Conservation (phyloP, 2,329 filamentous ascomycete species). For the Colletotrichum kahawae region DNA sequence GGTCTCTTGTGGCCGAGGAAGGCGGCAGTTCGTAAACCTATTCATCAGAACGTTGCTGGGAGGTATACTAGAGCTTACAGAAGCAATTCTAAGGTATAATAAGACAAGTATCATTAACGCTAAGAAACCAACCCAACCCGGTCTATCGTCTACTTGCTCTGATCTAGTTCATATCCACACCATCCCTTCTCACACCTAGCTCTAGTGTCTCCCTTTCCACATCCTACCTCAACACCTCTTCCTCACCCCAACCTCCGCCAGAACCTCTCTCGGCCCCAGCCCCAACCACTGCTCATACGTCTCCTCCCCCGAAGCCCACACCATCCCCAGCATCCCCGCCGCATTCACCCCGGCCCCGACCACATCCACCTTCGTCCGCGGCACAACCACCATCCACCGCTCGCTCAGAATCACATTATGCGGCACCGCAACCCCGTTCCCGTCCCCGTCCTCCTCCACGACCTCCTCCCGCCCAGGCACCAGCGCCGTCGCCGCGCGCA, state of each 20-base stretch:
- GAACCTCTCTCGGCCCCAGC: slow-evolving; percentile 37
- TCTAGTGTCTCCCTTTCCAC: neutral
- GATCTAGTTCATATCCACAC: too few relatives aligned
- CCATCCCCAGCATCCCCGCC: slow-evolving; percentile 51
- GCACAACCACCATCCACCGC: slow-evolving; percentile 52
- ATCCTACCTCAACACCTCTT: neutral
- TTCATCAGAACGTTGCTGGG: too few relatives aligned
- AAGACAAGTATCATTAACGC: too few relatives aligned
- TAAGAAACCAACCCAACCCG: neutral
- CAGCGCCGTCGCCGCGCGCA: slow-evolving; percentile 25
- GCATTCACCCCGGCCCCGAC: slow-evolving; percentile 47
- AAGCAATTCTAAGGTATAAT: too few relatives aligned
- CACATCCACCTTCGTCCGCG: slow-evolving; percentile 39
- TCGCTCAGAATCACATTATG: slow-evolving; percentile 52
- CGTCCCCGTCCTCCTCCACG: neutral
- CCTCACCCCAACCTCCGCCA: slow-evolving; percentile 40
- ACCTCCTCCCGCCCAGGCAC: neutral
- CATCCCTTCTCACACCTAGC: neutral
- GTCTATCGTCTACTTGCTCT: neutral
- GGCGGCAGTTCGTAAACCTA: neutral
- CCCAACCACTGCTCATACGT: slow-evolving; percentile 37
- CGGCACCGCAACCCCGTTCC: slow-evolving; percentile 28
- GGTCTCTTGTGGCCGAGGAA: too few relatives aligned
- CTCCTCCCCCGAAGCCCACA: slow-evolving; percentile 34
- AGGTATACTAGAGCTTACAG: rapidly evolving